phyloP scores from a whole-genome alignment of 129 eudicot species.

The Cynara cardunculus region DNA sequence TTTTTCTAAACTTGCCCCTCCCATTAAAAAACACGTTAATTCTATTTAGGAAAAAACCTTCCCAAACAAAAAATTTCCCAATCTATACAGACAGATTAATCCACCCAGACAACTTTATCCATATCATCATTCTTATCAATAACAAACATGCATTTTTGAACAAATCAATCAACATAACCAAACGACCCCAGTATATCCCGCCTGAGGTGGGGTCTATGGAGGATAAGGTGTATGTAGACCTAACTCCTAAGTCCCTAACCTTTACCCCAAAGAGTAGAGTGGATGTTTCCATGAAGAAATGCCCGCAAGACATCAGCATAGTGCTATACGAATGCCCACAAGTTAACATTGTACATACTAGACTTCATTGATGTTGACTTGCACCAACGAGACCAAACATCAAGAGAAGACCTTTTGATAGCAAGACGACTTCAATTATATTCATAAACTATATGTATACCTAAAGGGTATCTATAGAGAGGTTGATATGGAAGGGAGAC shows the following conservation, averaged over 20 bases:
- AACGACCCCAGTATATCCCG: not conserved
- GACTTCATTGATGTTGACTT: not conserved
- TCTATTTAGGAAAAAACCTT: no score
- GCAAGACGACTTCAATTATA: slow-evolving; percentile 8
- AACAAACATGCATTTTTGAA: slow-evolving; percentile 18
- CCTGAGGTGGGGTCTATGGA: not conserved
- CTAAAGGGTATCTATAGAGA: no score
- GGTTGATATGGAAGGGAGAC: not conserved
- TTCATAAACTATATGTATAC: not conserved
- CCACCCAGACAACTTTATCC: no score
- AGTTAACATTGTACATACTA: not conserved
- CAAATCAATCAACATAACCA: slow-evolving; percentile 11
- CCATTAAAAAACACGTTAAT: no score
- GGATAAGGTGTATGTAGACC: not conserved
- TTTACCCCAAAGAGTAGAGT: not conserved
- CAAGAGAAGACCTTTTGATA: not conserved
- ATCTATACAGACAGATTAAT: no score
- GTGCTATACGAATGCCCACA: not conserved
- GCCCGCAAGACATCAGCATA: not conserved
- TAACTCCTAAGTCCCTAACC: not conserved
- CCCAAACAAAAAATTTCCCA: no score
- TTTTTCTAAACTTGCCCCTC: no score
- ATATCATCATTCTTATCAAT: not conserved
- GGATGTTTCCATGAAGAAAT: not conserved
- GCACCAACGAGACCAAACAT: slow-evolving; percentile 3